These are phyloP conservation scores for Trypanosoma vivax DNA, from an alignment of 208 protist genomes.

Conservation along the genomic window DNA sequence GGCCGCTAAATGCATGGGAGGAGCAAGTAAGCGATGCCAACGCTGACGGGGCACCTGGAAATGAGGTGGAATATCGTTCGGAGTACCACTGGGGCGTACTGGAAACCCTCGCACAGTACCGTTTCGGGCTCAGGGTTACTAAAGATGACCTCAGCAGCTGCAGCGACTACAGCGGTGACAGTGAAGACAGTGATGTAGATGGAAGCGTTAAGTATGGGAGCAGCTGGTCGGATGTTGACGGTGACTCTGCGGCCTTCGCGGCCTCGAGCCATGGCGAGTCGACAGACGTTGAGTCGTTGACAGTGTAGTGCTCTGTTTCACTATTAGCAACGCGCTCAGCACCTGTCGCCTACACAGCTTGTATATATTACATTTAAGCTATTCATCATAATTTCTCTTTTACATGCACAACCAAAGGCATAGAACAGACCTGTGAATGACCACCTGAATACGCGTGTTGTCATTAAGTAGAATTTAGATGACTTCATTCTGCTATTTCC, in stretches of 20 bases:
- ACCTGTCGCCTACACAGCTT: too few species aligned
- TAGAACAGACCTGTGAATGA: too few species aligned
- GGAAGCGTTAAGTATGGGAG: slow-evolving; percentile 9
- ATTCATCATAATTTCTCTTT: too few species aligned
- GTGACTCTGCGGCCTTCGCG: background rate
- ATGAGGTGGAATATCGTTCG: slow-evolving; percentile 3
- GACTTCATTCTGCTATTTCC: too few species aligned
- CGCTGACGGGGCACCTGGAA: background rate
- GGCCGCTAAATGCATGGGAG: slow-evolving; percentile 3
- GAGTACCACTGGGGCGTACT: slow-evolving; percentile 65
- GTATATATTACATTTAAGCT: too few species aligned
- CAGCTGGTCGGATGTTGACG: slow-evolving; percentile 1
- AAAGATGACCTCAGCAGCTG: background rate
- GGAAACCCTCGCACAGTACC: slow-evolving; percentile 53
- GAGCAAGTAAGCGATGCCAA: background rate
- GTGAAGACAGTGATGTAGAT: background rate
- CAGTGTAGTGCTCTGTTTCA: too few species aligned
- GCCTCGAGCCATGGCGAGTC: background rate
- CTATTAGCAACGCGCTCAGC: too few species aligned
- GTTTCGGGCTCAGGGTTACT: slow-evolving; percentile 19
- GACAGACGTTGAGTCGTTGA: slow-evolving; percentile 1
- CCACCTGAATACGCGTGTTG: too few species aligned
- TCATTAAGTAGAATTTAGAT: too few species aligned
- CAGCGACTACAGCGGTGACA: background rate
- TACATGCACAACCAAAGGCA: too few species aligned